Evolutionary conservation across 805 yeast species (phyloP), one percentile per base, ranked within the genome.

Genomic region (Yarrowia sp.): DNA sequence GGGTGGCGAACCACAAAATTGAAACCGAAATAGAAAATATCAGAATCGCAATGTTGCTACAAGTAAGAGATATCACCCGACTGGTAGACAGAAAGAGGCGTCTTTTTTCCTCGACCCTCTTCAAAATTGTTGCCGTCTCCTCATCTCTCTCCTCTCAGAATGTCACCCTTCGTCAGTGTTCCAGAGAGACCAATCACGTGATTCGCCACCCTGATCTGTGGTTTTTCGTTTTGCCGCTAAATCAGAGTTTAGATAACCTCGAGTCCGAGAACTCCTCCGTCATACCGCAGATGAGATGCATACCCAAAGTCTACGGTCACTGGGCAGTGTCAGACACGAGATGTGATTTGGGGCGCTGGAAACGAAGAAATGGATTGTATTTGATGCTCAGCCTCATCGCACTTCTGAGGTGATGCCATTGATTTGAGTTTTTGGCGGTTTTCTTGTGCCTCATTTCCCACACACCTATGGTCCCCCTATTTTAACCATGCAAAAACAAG

Each of bases 1-100:
- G 58, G 58, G 58, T 52, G 58, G 58, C 58, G 38, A 52, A 52
- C 34, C 14, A 9, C 43, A 36, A 52, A 52, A 52, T 9, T 15
- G 43, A 20, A 38, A 20, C 33, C 24, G 24, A 50, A 36, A 36
- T 9, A 13, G 43, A 52, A 38, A 36, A 52, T 36, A 19, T 14
- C n/a, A 39, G 14, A 50, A 20, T 19, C 13, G n/a, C n/a, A 33
- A 34, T n/a, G 38, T 52, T 36, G 43, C 33, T 38, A 17, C 17
- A 19, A 24, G 2, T 24, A 24, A 4, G 30, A 24, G 30, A 24
- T 5, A 24, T 24, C 30, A 24, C 30, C 30, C 30, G 30, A 24
- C 30, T 24, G 7, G 30, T 24, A 7, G 30, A 24, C 30, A 24
- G 30, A 24, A 24, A 24, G 30, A 24, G 30, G 30, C 7, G 3